phyloP scores from a whole-genome alignment of 257 asterid species.

The Dorcoceras hygrometricum region DNA sequence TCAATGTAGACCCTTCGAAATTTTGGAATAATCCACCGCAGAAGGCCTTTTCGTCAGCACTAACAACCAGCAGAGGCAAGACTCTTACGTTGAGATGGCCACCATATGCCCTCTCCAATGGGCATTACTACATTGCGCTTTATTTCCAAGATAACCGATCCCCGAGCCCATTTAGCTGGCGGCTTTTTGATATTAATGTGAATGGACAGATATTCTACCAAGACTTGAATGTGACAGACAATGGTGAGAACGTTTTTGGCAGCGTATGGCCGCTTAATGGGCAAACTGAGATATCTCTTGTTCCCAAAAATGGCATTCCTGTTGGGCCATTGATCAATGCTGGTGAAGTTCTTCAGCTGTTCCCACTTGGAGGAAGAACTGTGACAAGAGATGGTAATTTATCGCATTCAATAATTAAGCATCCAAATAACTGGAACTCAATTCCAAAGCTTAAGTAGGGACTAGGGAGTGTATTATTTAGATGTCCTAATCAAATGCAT shows the following conservation, averaged over 20 bases:
- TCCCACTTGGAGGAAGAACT: constrained; percentile 54
- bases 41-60: constrained; percentile 52
- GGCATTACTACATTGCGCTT: constrained; percentile 58
- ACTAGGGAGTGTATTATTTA: too few relatives aligned
- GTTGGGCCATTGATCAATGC: constrained; percentile 87
- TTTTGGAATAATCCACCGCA: constrained; percentile 84
- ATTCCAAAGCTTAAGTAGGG: too few relatives aligned
- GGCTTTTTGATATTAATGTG: constrained; percentile 50
- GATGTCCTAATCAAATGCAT: too few relatives aligned
- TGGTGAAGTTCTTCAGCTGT: constrained; percentile 69
- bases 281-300: constrained; percentile 43
- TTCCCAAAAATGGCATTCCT: constrained; percentile 39
- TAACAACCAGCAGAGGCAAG: constrained; percentile 66
- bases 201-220: constrained; percentile 57
- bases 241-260: constrained; percentile 58
- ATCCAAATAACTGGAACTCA: too few relatives aligned
- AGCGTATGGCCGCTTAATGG: constrained; percentile 67
- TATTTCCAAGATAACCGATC: constrained; percentile 75
- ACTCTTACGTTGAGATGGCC: constrained; percentile 72
- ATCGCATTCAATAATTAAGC: neutral
- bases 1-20: constrained; percentile 41
- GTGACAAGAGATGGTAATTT: constrained; percentile 69
- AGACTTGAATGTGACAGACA: constrained; percentile 56
- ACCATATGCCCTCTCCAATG: constrained; percentile 46
- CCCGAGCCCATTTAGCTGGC: constrained; percentile 79